Base-by-base conservation (phyloP, 2,329 filamentous ascomycete species). In the Shiraia bambusicola region DNA sequence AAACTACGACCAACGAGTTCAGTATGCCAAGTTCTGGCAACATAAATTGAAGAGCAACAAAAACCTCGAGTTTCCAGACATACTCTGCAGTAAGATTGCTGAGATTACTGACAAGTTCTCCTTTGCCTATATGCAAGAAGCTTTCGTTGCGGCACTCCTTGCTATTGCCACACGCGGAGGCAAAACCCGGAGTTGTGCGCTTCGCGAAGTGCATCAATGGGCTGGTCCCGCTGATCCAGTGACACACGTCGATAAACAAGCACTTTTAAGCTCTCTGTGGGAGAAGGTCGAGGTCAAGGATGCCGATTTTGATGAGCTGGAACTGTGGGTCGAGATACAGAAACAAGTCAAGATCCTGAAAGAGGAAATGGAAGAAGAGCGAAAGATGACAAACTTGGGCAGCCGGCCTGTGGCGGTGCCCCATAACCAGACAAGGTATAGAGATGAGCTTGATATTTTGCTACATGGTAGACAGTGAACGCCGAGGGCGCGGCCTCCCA, bases 41-140 rank as follows among this genome's bases (percentile, higher is more conserved):
- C 31, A 44, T 11, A 73, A 73, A 49, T 55, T 73, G 28, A 55
- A 59, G 35, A 61, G 63, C 26, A 67, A 67, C 39, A 53, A 63
- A 22, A 47, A 60, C 10, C 43, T 74, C 19, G 65, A 69, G 14
- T 74, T 72, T 32, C 71, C 71, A 4, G 65, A 72, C 35, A 56
- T 63, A 45, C 54, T 73, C 11, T 72, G 69, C 34, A 36, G 37
- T 1, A 67, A 61, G 8, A 66, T 72, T 37, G 71, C 71, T 2
- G 60, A 65, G 24, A 71, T 73, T 26, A 74, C 69, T 2, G 61
- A 70, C 28, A 69, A 67, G 4, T 74, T 73, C 49, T 69, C 63
- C n/a, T 74, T 74, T 45, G 71, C 71, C 2, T 74, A 74, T 44
- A 69, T 74, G 58, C 69, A 74, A 43, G 71, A 74, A 42, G 67